Base-by-base conservation (phyloP, 371 early-diverging fungal species). In the Lichtheimia ramosa region DNA sequence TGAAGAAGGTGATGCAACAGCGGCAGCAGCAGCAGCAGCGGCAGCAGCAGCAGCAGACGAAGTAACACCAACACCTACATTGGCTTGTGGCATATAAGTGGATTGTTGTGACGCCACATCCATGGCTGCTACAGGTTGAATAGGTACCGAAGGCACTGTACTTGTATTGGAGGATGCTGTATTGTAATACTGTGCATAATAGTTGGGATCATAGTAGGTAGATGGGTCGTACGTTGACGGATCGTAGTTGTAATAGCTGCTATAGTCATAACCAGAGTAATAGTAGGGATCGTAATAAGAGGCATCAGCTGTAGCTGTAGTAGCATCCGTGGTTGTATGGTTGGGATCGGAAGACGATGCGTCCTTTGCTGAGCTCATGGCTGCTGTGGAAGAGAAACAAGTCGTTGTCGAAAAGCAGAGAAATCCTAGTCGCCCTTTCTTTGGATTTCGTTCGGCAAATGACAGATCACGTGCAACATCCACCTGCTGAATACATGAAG, bases 211-310 rank as follows among this genome's bases (percentile, higher is more conserved):
- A 39, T 77, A 69, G 51, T 69, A 69, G 34, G 10, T 10, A 34
- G 59, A 58, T 56, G 56, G 57, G n/a, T 58, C 43, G 25, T 42
- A 50, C 34, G 34, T 34, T 23, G 66, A 43, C 8, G 61, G 34
- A 51, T 61, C 68, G 43, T 65, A 63, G 21, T 41, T 55, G 42
- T 66, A 66, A 24, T 66, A 61, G 6, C 58, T n/a, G 13, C 56
- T 56, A 34, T 76, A 73, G 46, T 73, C 71, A 50, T 75, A 69
- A 12, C 70, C 68, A 24, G 64, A 65, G 55, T 71, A 72, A 28
- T 58, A 61, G 21, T 61, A 61, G 4, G 59, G 49, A 66, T 62
- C 62, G 41, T 48, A 24, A 41, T 66, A 61, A 39, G 48, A 57
- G 41, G 56, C 50, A 46, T 43, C 56, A 56, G 28, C 56, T n/a